Conservation (phyloP, 1,284 basidiomycete genomes). For the Austropuccinia psidii region DNA sequence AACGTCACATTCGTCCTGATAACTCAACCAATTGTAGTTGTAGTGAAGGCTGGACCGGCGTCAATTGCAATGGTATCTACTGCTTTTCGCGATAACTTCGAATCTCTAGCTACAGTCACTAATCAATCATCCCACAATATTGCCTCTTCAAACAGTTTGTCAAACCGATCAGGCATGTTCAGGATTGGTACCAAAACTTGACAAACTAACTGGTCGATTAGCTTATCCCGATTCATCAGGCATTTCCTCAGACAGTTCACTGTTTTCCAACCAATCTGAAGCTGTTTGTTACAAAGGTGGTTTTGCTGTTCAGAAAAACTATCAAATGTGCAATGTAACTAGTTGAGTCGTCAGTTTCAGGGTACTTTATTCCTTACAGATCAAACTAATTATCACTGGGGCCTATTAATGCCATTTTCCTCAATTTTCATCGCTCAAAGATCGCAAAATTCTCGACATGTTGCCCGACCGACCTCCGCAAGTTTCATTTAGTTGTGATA, state of each 20-base stretch:
- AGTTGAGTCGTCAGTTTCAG: constrained; percentile 56
- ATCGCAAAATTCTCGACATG: constrained; percentile 81
- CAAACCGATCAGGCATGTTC: constrained; percentile 67
- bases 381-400: not conserved
- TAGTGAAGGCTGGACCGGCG: constrained; percentile 85
- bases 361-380: not conserved
- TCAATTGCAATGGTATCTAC: constrained; percentile 92
- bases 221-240: constrained; percentile 38
- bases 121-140: not conserved
- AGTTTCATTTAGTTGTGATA: constrained; percentile 82
- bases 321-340: constrained; percentile 96
- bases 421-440: constrained; percentile 48
- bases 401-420: not conserved
- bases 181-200: constrained; percentile 37
- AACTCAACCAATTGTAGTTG: constrained; percentile 69
- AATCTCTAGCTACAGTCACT: not conserved
- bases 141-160: constrained; percentile 56
- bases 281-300: constrained; percentile 90
- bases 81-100: constrained; percentile 21
- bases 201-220: constrained; percentile 60
- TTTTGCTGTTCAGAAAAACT: constrained; percentile 79
- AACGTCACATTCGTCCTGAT: constrained; percentile 68
- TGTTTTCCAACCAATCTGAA: constrained; percentile 52
- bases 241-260: constrained; percentile 34
- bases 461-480: constrained; percentile 80